Base-by-base conservation (phyloP, 2,329 filamentous ascomycete genomes). In the Blumeria hordei region DNA sequence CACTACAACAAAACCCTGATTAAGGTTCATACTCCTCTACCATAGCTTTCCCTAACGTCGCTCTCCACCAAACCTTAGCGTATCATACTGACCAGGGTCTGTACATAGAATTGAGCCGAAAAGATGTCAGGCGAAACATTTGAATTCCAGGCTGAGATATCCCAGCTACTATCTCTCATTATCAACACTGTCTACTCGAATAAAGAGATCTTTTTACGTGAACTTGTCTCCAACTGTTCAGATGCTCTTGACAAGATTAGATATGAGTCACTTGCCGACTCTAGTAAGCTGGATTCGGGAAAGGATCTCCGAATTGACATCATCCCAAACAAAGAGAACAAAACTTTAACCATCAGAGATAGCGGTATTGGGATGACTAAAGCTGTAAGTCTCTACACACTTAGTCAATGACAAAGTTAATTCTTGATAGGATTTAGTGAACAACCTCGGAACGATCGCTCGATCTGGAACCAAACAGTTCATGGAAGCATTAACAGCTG, bases 151-250 rank as follows among this genome's bases (percentile, higher is more conserved):
- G 92, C 92, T 84, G 92, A 98, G 85, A 98, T 98, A 71, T 96
- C 90, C 85, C 92, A 98, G 86, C 86, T 98, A 63, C 85, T 98
- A 70, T 88, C 83, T 65, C 85, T 98, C 71, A 98, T 98, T 75
- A 98, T 98, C 81, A 98, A 98, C 85, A 96, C 92, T 63, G 92
- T 98, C 76, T 98, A 96, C 80, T 95, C 88, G 66, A 98, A 98
- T 84, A 98, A 98, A 80, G 92, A 96, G 76, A 96, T 98, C 70
- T 98, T 98, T 83, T 76, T 98, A 67, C 78, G 92, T 83, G 92
- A 98, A 76, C 70, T 98, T 66, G 86, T 98, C 68, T 96, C 92
- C 75, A 98, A 98, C 75, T 83, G 84, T 69, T 96, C 90, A 67
- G 92, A 98, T 83, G 92, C 92, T 59, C 80, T 98, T 66, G 92